Conservation (phyloP, 2,329 filamentous ascomycete genomes). For the Diaporthe vaccinii region DNA sequence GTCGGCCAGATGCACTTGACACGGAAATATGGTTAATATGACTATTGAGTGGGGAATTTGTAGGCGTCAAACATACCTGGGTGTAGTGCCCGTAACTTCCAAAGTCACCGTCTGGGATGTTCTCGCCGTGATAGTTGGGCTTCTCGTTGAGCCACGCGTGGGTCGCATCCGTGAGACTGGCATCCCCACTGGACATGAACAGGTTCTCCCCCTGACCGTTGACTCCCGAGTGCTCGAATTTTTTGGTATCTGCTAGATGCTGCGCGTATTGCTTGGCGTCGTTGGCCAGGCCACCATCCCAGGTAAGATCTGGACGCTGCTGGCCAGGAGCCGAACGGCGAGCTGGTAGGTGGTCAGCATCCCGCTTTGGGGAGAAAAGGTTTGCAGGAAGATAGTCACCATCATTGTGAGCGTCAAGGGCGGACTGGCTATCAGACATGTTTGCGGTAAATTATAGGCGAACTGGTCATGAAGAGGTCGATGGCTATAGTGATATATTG, state of each 20-base stretch:
- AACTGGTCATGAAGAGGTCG: background rate
- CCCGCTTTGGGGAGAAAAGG: background rate
- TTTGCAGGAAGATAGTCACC: background rate
- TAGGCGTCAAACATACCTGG: background rate
- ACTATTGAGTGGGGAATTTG: background rate
- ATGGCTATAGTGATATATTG: background rate
- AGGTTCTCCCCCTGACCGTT: constrained; percentile 36
- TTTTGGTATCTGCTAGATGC: constrained; percentile 1
- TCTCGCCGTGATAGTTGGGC: constrained; percentile 40
- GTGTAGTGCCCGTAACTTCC: constrained; percentile 41
- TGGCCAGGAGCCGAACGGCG: background rate
- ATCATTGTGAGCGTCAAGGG: constrained; percentile 9
- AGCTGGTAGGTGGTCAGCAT: background rate
- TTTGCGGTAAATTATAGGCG: background rate
- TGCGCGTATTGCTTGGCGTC: constrained; percentile 15
- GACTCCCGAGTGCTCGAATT: constrained; percentile 26
- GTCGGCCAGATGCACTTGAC: constrained; percentile 40
- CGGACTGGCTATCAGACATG: constrained; percentile 12
- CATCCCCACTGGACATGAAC: constrained; percentile 28
- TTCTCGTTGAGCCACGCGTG: constrained; percentile 39
- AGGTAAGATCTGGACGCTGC: constrained; percentile 11
- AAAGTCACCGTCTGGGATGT: constrained; percentile 39
- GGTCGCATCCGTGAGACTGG: background rate
- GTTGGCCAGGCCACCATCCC: background rate
- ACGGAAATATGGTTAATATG: background rate